Evolutionary conservation across 2,329 filamentous ascomycete species (phyloP), one percentile per base, ranked within the genome.

Genomic region (Aspergillus brasiliensis): DNA sequence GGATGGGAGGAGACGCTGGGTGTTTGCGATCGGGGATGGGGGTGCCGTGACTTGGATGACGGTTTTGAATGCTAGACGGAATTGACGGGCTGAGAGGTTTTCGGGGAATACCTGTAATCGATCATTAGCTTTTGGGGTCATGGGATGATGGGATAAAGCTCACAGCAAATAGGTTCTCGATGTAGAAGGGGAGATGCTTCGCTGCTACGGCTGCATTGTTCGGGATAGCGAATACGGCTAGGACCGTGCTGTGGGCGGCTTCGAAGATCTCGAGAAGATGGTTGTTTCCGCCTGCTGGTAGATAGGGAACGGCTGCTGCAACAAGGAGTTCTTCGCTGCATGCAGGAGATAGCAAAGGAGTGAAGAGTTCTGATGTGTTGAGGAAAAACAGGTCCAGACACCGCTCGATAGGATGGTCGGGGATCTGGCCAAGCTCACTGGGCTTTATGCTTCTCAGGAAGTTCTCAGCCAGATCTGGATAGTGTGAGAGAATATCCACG

Each of bases 331-430:
- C 81, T 67, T 96, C 91, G 68, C 88, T 91, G 2, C 85, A 83
- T 3, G 83, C 78, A 0, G 89, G 83, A 0, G 90, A 80, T 1
- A 97, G 77, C 2, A 86, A 79, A 8, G 92, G 80, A 0, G 91
- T 88, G 61, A 97, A 87, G 73, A 96, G 91, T 73, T 97, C 93
- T 2, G 91, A 88, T 0, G 89, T 86, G 71, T 96, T 95, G 63
- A 97, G 84, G 76, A 96, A 96, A 79, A 91, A 97, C 15, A 96
- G 84, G 71, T 95, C 90, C n/a, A 94, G 80, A 17, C 85, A 88
- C 59, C 90, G 84, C 66, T 91, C 86, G 2, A 92, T 79, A 5
- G 89, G 86, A 64, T 89, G 84, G 5, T 79, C 76, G 0, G 89
- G 85, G 31, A 90, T 86, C 40, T 80, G 76, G 42, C 84, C 82